phyloP scores from a whole-genome alignment of 495 filamentous ascomycete genomes.

The Rusavskia elegans region DNA sequence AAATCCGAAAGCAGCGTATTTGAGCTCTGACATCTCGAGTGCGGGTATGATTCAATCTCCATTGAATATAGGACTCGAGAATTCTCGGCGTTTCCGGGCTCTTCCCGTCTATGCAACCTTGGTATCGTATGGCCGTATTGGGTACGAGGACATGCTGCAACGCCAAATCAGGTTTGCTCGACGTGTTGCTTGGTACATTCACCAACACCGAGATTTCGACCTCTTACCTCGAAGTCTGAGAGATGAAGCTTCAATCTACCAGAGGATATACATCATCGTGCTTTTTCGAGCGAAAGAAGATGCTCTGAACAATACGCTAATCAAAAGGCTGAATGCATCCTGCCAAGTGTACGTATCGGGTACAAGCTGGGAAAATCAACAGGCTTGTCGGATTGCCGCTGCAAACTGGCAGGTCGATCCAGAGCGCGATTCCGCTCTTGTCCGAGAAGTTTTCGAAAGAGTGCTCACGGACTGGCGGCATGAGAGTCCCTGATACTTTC shows the following conservation, averaged over 20 bases:
- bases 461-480: conserved; percentile 1
- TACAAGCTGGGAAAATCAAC: conserved; percentile 54
- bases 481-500: background rate
- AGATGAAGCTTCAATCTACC: conserved; percentile 17
- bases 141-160: conserved; percentile 54
- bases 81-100: conserved; percentile 79
- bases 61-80: conserved; percentile 78
- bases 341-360: conserved; percentile 71
- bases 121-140: conserved; percentile 53
- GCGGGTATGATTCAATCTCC: conserved; percentile 50
- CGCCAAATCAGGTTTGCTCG: conserved; percentile 58
- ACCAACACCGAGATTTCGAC: conserved; percentile 42
- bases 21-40: conserved; percentile 29
- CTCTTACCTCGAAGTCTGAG: conserved; percentile 38
- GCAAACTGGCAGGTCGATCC: conserved; percentile 62
- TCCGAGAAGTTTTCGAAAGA: conserved; percentile 29
- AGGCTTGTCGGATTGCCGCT: conserved; percentile 67
- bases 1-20: conserved; percentile 77
- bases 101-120: conserved; percentile 76
- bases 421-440: conserved; percentile 35
- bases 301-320: conserved; percentile 45
- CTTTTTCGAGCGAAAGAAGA: conserved; percentile 64
- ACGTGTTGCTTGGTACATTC: conserved; percentile 44
- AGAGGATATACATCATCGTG: conserved; percentile 56
- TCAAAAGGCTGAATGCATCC: conserved; percentile 54